Percentiles rank a stretch among this genome's conserved stretches.
phyloP scores from a whole-genome alignment of 2,329 filamentous ascomycete species.

The Talaromyces marneffei region DNA sequence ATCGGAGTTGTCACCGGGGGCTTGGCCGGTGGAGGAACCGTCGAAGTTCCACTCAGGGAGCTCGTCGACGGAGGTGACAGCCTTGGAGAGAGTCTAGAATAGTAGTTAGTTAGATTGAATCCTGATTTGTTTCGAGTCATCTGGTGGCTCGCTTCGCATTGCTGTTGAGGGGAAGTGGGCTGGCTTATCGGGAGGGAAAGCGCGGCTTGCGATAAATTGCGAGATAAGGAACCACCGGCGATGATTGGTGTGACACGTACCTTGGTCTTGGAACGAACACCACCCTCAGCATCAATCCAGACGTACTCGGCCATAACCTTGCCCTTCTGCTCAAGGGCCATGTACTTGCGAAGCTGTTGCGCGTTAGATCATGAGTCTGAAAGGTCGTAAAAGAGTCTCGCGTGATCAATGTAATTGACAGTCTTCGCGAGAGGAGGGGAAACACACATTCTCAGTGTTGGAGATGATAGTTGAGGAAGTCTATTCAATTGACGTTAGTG shows the following conservation, averaged over 20 bases:
- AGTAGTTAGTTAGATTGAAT: not conserved
- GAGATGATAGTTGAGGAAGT: conserved; percentile 27
- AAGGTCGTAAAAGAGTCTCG: not conserved
- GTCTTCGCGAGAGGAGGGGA: not conserved
- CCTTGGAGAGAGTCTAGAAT: conserved; percentile 58
- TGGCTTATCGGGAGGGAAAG: conserved; percentile 18
- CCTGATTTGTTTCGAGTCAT: not conserved
- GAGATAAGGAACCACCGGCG: conserved; percentile 9
- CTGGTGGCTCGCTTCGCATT: conserved; percentile 2
- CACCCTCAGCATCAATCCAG: conserved; percentile 83
- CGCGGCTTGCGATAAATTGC: conserved; percentile 1
- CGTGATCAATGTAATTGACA: not conserved
- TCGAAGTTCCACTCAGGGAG: conserved; percentile 78
- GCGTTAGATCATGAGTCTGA: conserved; percentile 18
- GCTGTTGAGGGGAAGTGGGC: conserved; percentile 5
- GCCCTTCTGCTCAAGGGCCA: conserved; percentile 83
- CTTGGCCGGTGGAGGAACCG: conserved; percentile 87
- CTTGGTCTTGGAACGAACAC: conserved; percentile 90
- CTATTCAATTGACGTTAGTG: conserved; percentile 16
- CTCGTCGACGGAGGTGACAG: conserved; percentile 54
- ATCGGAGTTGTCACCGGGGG: conserved; percentile 91
- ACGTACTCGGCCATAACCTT: conserved; percentile 90
- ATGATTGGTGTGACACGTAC: conserved; percentile 52
- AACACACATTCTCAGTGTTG: conserved; percentile 39
- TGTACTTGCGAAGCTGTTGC: conserved; percentile 78